phyloP scores from a whole-genome alignment of 805 yeast genomes.

The Kodamaea restingae region DNA sequence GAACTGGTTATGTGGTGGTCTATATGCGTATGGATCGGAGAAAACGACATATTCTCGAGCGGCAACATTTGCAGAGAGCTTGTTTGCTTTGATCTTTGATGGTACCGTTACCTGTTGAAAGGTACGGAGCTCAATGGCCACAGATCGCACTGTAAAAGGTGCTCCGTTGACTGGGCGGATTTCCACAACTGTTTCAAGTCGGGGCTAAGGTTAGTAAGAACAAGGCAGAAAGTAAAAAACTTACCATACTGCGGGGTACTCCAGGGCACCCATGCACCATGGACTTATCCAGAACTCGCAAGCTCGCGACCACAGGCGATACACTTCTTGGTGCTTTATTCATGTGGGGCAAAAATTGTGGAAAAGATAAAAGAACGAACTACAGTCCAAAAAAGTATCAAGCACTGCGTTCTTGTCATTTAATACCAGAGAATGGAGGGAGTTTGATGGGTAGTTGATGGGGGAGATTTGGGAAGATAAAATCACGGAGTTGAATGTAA shows the following conservation, averaged over 20 bases:
- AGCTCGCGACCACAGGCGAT: constrained; percentile 28
- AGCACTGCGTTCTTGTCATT: too few species aligned
- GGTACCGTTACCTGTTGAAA: constrained; percentile 45
- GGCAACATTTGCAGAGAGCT: constrained; percentile 29
- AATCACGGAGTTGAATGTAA: too few species aligned
- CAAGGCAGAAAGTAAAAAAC: constrained; percentile 9
- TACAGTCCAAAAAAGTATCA: too few species aligned
- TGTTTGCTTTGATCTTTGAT: constrained; percentile 21
- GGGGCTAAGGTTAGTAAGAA: constrained; percentile 36
- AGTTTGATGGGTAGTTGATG: too few species aligned
- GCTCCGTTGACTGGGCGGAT: constrained; percentile 48
- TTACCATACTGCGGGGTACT: constrained; percentile 47
- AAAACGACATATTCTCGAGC: constrained; percentile 31
- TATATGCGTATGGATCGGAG: constrained; percentile 32
- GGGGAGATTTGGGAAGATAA: too few species aligned
- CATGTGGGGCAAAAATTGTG: constrained; percentile 1
- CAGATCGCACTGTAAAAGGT: constrained; percentile 45
- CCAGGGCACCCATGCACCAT: constrained; percentile 67
- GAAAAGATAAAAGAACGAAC: too few species aligned
- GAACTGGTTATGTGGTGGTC: constrained; percentile 39
- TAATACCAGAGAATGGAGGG: too few species aligned
- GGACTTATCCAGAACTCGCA: constrained; percentile 51
- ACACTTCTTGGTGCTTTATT: constrained; percentile 3
- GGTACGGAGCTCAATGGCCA: constrained; percentile 48
- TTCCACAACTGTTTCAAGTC: constrained; percentile 55